Conservation (phyloP, 345 rosid species). For the Trapa incisa region DNA sequence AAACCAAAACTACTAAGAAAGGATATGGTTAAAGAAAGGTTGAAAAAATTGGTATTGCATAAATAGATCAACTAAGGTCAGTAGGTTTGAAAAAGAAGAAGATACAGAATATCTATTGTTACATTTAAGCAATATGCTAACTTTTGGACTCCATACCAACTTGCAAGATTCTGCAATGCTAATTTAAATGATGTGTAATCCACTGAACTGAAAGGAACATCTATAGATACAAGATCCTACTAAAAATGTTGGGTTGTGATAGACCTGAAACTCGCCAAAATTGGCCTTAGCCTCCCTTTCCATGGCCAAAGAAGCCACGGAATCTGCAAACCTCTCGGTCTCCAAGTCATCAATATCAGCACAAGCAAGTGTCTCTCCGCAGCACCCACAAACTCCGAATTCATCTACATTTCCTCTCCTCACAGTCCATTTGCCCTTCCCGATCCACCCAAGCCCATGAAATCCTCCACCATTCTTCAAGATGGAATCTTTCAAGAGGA, state of each 20-base stretch:
- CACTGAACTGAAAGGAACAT: background rate
- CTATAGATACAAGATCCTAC: background rate
- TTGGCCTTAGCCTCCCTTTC: constrained; percentile 68
- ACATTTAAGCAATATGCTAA: background rate
- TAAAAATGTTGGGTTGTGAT: background rate
- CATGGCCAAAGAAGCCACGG: constrained; percentile 63
- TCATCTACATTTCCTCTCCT: constrained; percentile 36
- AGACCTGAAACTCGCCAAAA: constrained; percentile 77
- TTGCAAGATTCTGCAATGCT: background rate
- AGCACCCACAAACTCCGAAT: constrained; percentile 51
- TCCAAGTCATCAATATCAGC: constrained; percentile 61
- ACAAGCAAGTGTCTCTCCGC: constrained; percentile 48
- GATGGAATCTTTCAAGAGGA: constrained; percentile 28
- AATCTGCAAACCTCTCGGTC: constrained; percentile 48
- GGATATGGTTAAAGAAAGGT: background rate
- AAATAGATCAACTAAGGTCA: background rate
- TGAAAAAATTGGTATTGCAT: background rate
- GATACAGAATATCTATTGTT: background rate
- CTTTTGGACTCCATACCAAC: background rate
- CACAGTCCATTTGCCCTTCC: constrained; percentile 59
- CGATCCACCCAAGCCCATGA: constrained; percentile 93
- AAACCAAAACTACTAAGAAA: background rate
- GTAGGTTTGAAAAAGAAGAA: background rate
- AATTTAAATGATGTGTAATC: background rate
- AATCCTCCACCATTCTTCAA: constrained; percentile 78